Evolutionary conservation across 1,284 basidiomycete genomes (phyloP), one percentile per base, ranked within the genome.

Genomic region (Ganoderma meredithae): DNA sequence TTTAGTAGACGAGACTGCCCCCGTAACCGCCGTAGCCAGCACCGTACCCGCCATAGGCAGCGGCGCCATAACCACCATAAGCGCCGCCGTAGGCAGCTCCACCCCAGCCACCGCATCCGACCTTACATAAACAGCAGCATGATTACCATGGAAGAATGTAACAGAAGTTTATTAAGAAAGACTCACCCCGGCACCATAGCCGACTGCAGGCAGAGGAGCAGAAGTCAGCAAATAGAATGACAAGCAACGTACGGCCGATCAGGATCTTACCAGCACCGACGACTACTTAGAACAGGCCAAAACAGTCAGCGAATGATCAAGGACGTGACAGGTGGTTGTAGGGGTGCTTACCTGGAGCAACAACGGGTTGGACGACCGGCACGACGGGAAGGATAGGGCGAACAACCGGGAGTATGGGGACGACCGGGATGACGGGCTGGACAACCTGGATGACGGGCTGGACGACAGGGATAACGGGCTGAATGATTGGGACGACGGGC

Each of bases 181-280:
- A 41, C 58, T 41, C 4, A 60, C 58, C 58, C 39, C 58, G 8
- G 22, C 39, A 2, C 58, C 58, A 40, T 27, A 40, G 36, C 39
- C 58, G 39, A 41, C 58, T 58, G 31, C 17, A 25, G 36, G 19
- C 3, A 13, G n/a, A 12, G n/a, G 33, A 22, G 19, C 36, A 41
- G 12, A 39, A 22, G 9, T 59, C 39, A 59, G 56, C 56, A 59
- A 13, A 25, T 17, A 40, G 36, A 39, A 39, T 25, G 19, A 4
- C 13, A 56, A 36, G 22, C n/a, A 13, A 31, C n/a, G 3, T 31
- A n/a, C 10, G 10, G 56, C 2, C 2, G 19, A 25, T 9, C 1
- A 40, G 22, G 9, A 12, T 59, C 56, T 59, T 59, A 59, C 56
- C 36, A n/a, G 58, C 58, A 40, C 58, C 58, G n/a, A 60, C 39